These are phyloP conservation scores for Bacterosira constricta DNA, from an alignment of 108 stramenopile species.

Conservation along the genomic window DNA sequence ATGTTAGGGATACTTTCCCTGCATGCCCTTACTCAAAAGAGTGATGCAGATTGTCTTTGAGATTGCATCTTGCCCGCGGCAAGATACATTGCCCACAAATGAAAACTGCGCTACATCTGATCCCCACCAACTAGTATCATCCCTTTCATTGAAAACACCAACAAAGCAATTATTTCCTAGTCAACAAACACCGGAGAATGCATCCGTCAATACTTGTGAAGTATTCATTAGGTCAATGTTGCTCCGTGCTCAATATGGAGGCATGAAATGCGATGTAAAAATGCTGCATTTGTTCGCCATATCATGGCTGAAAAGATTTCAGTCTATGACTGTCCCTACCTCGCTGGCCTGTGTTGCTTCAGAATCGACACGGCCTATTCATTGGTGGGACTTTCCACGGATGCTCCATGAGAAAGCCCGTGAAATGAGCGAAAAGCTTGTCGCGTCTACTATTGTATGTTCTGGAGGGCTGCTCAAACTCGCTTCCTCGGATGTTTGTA, in stretches of 20 bases:
- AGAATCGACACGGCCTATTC: background rate
- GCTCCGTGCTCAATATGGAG: constrained; percentile 76
- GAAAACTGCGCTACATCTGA: background rate
- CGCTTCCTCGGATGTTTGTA: constrained; percentile 51
- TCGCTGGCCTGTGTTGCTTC: background rate
- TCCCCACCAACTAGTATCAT: background rate
- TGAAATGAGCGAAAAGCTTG: constrained; percentile 26
- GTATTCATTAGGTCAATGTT: constrained; percentile 66
- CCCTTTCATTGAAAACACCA: constrained; percentile 32
- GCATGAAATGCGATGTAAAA: constrained; percentile 75
- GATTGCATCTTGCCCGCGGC: constrained; percentile 73
- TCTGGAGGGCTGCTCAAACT: constrained; percentile 36
- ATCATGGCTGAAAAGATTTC: constrained; percentile 65
- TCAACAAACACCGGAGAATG: background rate
- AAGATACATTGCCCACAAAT: constrained; percentile 43
- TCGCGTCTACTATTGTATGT: constrained; percentile 18
- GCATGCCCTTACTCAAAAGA: constrained; percentile 29
- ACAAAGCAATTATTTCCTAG: constrained; percentile 15
- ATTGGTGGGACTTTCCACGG: constrained; percentile 55
- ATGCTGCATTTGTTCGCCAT: constrained; percentile 68
- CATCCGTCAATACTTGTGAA: constrained; percentile 13
- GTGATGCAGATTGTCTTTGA: constrained; percentile 80
- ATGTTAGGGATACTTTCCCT: constrained; percentile 32
- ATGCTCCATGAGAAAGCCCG: constrained; percentile 41
- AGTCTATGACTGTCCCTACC: background rate